Base-by-base conservation (phyloP, 139 green algal species). In the Chlorella vulgaris region DNA sequence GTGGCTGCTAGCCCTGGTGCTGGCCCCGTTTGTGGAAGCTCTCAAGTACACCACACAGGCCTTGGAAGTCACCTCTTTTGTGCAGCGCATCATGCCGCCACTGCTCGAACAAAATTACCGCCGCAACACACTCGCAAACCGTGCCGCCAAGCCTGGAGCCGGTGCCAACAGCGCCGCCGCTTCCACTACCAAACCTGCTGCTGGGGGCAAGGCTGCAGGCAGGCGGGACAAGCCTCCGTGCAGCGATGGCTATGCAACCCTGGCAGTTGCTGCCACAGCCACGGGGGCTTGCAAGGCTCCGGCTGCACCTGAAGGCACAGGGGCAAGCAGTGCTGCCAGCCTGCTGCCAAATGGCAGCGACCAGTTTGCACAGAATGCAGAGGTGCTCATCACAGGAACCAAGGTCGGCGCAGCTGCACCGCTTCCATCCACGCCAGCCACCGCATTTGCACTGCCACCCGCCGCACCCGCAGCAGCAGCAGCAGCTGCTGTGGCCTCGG, bases 11-110 rank as follows among this genome's bases (percentile, higher is more conserved):
- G 85, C 82, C 2, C 55, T 85, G 47, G 65, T 87, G 31, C 40
- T 92, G 67, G 81, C 84, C 29, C 87, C 88, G 1, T 89, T 92
- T 74, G 80, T 74, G 51, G 67, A 38, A 21, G 71, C 80, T 24
- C 85, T 92, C 66, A 47, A 76, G 38, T 90, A 85, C 76, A 85
- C 88, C n/a, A 89, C 68, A 1, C 77, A 85, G 70, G 73, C 43
- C 0, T 47, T 86, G 70, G 61, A 81, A 60, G 67, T 85, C 21
- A 67, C 67, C 13, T 26, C 77, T 1, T 82, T 82, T 67, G 47
- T 82, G 65, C 65, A 76, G 58, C 65, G 69, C 43, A 71, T 87
- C 53, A 87, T 87, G 83, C 83, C 83, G 35, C 80, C 55, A 2
- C 53, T 87, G 53, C 80, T 87, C 66, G 53, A 77, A 40, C 77